These are phyloP conservation scores for Silene vulgaris DNA, from an alignment of 179 eudicot genomes.

Conservation along the genomic window DNA sequence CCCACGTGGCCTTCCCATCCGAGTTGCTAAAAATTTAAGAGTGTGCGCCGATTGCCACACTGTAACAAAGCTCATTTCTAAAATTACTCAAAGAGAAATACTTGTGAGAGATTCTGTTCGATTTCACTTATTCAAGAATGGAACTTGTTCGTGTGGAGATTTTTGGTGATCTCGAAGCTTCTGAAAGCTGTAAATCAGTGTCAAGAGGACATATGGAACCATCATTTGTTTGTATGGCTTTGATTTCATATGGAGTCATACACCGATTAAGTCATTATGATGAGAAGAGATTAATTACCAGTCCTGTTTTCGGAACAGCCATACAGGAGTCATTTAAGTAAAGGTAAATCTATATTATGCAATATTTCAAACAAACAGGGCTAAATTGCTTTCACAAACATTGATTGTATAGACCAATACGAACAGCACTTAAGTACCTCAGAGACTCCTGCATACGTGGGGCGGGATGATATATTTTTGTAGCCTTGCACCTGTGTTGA, in stretches of 20 bases:
- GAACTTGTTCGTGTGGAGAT: conserved; percentile 96
- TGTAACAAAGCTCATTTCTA: conserved; percentile 81
- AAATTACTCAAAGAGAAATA: conserved; percentile 80
- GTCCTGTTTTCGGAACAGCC: not conserved
- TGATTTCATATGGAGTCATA: not conserved
- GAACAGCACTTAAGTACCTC: no score
- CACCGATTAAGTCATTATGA: not conserved
- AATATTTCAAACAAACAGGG: no score
- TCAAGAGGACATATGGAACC: conserved; percentile 5
- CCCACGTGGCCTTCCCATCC: conserved; percentile 57
- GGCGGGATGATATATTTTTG: not conserved
- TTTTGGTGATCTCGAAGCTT: conserved; percentile 53
- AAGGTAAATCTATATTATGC: no score
- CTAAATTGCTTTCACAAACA: no score
- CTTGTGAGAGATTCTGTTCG: conserved; percentile 91
- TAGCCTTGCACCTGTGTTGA: not conserved
- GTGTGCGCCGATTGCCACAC: conserved; percentile 89
- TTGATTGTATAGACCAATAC: no score
- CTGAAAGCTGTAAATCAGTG: not conserved
- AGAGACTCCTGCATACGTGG: not conserved
- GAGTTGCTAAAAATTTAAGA: conserved; percentile 83
- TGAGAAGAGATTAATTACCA: not conserved
- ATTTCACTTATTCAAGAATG: conserved; percentile 86
- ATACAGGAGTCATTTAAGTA: no score
- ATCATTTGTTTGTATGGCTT: not conserved